Percentiles rank a stretch among this genome's conserved stretches.
Evolutionary conservation across 306 rosid species (phyloP).

Genomic region (Lupinus albus): DNA sequence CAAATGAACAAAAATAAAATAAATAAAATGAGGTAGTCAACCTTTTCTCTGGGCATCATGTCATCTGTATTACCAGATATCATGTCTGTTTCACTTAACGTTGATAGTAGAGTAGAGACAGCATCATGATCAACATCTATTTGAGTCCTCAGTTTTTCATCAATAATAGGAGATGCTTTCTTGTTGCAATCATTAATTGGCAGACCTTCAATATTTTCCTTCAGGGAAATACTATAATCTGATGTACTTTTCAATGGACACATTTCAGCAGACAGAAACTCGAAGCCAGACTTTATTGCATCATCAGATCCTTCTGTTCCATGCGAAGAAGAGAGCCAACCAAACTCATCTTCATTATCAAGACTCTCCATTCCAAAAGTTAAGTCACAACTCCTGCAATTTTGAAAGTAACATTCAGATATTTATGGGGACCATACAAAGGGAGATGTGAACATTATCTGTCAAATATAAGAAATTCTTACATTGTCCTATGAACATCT

Average conservation of each 20-base stretch:
- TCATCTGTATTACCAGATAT: constrained; percentile 44
- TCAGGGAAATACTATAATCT: constrained; percentile 37
- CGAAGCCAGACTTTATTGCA: constrained; percentile 52
- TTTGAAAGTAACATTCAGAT: constrained; percentile 16
- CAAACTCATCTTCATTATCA: constrained; percentile 57
- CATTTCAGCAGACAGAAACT: constrained; percentile 56
- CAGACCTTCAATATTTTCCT: constrained; percentile 43
- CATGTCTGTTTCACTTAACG: constrained; percentile 33
- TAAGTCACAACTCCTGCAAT: constrained; percentile 62
- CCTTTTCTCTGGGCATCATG: constrained; percentile 50
- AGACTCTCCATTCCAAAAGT: constrained; percentile 63
- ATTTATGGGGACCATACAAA: constrained; percentile 8
- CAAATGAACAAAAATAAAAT: neutral
- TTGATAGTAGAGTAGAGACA: constrained; percentile 39
- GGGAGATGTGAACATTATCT: neutral
- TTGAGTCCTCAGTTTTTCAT: constrained; percentile 36
- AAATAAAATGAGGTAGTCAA: constrained; percentile 13
- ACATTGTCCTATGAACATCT: constrained; percentile 73
- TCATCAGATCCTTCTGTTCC: constrained; percentile 59
- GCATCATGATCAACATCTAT: constrained; percentile 42
- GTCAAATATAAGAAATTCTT: constrained; percentile 29
- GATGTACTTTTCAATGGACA: constrained; percentile 45
- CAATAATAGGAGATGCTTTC: constrained; percentile 35
- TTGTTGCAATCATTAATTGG: constrained; percentile 38
- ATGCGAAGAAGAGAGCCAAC: constrained; percentile 64